Base-by-base conservation (phyloP, 495 filamentous ascomycete genomes). In the Aspergillus ellipticus region DNA sequence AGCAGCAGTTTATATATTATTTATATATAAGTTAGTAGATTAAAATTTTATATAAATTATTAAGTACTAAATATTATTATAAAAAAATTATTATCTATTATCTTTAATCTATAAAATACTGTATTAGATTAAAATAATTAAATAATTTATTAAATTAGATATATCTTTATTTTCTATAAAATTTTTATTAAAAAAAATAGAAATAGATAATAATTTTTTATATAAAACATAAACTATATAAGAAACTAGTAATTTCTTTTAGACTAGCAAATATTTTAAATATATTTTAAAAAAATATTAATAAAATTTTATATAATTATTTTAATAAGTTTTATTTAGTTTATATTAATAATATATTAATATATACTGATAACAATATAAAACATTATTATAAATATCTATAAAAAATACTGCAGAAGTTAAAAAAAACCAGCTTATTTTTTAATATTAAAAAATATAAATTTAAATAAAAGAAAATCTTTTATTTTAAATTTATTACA, bases 231-330 rank as follows among this genome's bases (percentile, higher is more conserved):
- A 45, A 22, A 20, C 15, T 45, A 45, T 45, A 53, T 53, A 45
- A 45, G 31, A 45, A 53, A 19, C 6, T 53, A 45, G 20, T 43
- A 21, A 53, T 45, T 7, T 31, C 19, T 0, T 53, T 53, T 53
- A 45, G 31, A 15, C n/a, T 53, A 45, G 16, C 31, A 31, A 53
- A 45, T 53, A 53, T 11, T 19, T 29, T 20, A 17, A 43, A 9
- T 43, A 53, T 42, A 16, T 53, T 53, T 45, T 45, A 53, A 9
- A n/a, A 53, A 45, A 33, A 53, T 53, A 53, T 53, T 53, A 53
- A 53, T 13, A 42, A 42, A 24, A 4, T 16, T 3, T 22, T 54
- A 54, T 46, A 35, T 11, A 8, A 35, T 7, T 54, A 54, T 54
- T n/a, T 47, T 31, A 33, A 46, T 54, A 48, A 55, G 22, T 31